These are phyloP conservation scores for Phascolomyces articulosus DNA, from an alignment of 371 early-diverging fungal species.

Conservation along the genomic window DNA sequence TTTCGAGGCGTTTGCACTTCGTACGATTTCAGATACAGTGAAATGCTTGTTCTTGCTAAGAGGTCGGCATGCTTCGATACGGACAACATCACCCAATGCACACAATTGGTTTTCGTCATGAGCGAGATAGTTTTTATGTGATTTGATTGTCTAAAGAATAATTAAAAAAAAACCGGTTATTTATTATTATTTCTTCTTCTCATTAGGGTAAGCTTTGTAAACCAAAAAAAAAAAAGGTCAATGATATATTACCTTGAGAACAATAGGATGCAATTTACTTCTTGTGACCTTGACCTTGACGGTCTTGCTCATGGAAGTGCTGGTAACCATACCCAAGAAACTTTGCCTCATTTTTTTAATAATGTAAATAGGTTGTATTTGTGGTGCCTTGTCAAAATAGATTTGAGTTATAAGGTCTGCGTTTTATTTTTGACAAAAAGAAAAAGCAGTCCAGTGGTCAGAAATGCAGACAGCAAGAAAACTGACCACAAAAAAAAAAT, in stretches of 20 bases:
- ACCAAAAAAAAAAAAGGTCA: background rate
- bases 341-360: slow-evolving; percentile 71
- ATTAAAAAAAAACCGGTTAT: too few species aligned
- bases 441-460: background rate
- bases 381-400: background rate
- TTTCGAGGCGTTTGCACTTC: slow-evolving; percentile 30
- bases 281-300: slow-evolving; percentile 87
- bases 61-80: slow-evolving; percentile 91
- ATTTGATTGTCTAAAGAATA: slow-evolving; percentile 52
- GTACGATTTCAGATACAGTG: slow-evolving; percentile 84
- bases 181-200: background rate
- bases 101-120: slow-evolving; percentile 89
- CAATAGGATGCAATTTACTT: slow-evolving; percentile 78
- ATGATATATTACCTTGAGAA: slow-evolving; percentile 77
- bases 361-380: background rate
- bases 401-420: background rate
- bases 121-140: slow-evolving; percentile 86
- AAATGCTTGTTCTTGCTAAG: slow-evolving; percentile 89
- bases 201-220: too few species aligned
- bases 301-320: slow-evolving; percentile 91
- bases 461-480: too few species aligned
- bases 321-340: slow-evolving; percentile 85
- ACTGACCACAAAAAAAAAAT: too few species aligned
- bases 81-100: slow-evolving; percentile 89
- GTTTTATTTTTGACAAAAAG: background rate